phyloP scores from a whole-genome alignment of 164 flowering plant species.

The Vitis amurensis region DNA sequence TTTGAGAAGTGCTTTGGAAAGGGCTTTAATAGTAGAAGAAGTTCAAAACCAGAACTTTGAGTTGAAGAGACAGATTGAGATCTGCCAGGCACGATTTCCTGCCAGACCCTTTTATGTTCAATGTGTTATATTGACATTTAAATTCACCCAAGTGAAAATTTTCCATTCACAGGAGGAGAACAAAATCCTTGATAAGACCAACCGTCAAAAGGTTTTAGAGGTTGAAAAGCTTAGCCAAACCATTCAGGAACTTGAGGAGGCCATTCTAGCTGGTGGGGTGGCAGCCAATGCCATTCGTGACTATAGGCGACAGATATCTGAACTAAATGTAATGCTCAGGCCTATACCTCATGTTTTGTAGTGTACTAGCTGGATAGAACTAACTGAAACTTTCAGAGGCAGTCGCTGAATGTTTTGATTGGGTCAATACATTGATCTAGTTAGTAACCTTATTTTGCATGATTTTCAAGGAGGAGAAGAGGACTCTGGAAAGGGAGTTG shows the following conservation, averaged over 20 bases:
- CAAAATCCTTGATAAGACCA: conserved; percentile 74
- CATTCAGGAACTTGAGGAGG: conserved; percentile 81
- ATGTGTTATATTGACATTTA: neutral
- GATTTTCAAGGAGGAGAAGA: conserved; percentile 67
- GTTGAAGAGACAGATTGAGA: conserved; percentile 83
- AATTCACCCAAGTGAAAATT: neutral
- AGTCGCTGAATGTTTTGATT: neutral
- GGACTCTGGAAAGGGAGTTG: conserved; percentile 74
- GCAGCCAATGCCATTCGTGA: conserved; percentile 80
- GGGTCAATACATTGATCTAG: neutral
- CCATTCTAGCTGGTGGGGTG: conserved; percentile 72
- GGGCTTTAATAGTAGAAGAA: conserved; percentile 91
- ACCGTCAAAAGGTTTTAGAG: conserved; percentile 79
- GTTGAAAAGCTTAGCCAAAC: conserved; percentile 87
- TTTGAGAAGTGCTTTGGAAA: conserved; percentile 78
- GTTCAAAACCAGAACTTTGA: conserved; percentile 87
- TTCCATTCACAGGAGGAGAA: conserved; percentile 73
- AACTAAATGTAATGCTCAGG: conserved; percentile 49
- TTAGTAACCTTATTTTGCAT: neutral
- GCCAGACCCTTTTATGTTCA: neutral
- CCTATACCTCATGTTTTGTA: too few relatives aligned
- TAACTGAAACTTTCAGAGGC: neutral
- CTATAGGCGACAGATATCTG: conserved; percentile 62
- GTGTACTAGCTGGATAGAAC: too few relatives aligned
- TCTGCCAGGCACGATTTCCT: conserved; percentile 56